Evolutionary conservation across 2,329 filamentous ascomycete genomes (phyloP), one percentile per base, ranked within the genome.

Genomic region (Alternaria rosae): DNA sequence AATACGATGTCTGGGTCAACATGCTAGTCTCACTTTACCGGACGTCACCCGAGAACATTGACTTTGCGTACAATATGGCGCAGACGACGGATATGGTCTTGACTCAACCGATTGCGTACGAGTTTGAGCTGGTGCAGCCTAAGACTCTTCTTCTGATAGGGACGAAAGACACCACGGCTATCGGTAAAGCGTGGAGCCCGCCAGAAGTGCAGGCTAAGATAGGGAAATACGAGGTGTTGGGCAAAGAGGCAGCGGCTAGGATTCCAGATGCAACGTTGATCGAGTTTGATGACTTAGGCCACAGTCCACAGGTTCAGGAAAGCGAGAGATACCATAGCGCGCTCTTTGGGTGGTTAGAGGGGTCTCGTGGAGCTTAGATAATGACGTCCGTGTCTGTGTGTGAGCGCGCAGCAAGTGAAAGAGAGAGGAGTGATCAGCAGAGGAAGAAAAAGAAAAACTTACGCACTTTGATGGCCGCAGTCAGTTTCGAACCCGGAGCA

Each of bases 31-130:
- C 83, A 57, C 79, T 87, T 53, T 87, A 87, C 76, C 65, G 80
- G 55, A 52, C 55, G 5, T 82, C 84, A 7, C 77, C 78, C 26
- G 81, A 80, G 30, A 70, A 76, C 23, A 43, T 43, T 1, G 74
- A 76, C 32, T 87, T 83, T 61, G 77, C 83, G 15, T 82, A 74
- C 55, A 81, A 83, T 66, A 83, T 85, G 77, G 85, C 85, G 20
- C 81, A 80, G 44, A 80, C 83, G 15, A 84, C 85, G n/a, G 85
- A 87, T 68, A 82, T 85, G 77, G 82, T 87, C n/a, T 77, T 87
- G 57, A 85, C 83, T 20, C 82, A 85, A 60, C 84, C 85, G 2
- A 77, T 86, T 11, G 79, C 82, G 21, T 84, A 85, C 61, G 83
- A 86, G 68, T 84, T 87, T 47, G 73, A 73, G n/a, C 65, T 79